Evolutionary conservation across 202 grass and related monocot genomes (phyloP).

Genomic region (Zizania palustris): DNA sequence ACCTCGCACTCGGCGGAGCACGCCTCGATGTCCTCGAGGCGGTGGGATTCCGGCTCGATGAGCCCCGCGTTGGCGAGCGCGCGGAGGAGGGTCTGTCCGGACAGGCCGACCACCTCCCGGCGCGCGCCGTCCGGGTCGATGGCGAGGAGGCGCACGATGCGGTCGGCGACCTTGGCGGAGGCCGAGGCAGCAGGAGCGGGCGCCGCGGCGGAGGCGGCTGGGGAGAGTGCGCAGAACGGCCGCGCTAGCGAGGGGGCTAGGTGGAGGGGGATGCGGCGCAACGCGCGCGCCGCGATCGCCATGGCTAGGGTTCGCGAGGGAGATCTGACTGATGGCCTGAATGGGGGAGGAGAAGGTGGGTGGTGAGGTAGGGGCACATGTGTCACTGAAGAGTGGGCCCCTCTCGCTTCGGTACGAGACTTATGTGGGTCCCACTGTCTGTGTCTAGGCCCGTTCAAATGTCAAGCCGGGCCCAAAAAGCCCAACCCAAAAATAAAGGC

Average conservation of each 20-base stretch:
- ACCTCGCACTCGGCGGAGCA: slow-evolving; percentile 97
- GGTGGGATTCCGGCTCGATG: slow-evolving; percentile 89
- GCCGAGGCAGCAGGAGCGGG: slow-evolving; percentile 7
- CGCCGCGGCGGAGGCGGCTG: slow-evolving; percentile 17
- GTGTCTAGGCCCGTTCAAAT: background rate
- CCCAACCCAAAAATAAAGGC: too few species aligned
- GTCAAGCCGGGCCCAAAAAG: too few species aligned
- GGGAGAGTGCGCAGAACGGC: slow-evolving; percentile 46
- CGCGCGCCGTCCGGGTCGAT: slow-evolving; percentile 74
- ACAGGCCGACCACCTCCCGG: slow-evolving; percentile 70
- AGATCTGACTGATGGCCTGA: slow-evolving; percentile 33
- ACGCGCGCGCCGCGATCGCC: slow-evolving; percentile 70
- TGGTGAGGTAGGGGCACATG: background rate
- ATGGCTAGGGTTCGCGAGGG: slow-evolving; percentile 59
- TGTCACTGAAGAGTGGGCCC: slow-evolving; percentile 18
- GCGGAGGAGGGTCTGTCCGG: slow-evolving; percentile 81
- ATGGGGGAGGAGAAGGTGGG: background rate
- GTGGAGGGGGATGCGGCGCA: slow-evolving; percentile 60
- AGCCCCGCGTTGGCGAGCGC: slow-evolving; percentile 74
- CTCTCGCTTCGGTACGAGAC: background rate
- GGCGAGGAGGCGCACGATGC: slow-evolving; percentile 88
- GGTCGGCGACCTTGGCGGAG: slow-evolving; percentile 90
- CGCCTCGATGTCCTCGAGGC: slow-evolving; percentile 93
- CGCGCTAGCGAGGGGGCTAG: slow-evolving; percentile 45
- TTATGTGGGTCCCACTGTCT: background rate